phyloP scores from a whole-genome alignment of 306 rosid species.

The Lotus japonicus region DNA sequence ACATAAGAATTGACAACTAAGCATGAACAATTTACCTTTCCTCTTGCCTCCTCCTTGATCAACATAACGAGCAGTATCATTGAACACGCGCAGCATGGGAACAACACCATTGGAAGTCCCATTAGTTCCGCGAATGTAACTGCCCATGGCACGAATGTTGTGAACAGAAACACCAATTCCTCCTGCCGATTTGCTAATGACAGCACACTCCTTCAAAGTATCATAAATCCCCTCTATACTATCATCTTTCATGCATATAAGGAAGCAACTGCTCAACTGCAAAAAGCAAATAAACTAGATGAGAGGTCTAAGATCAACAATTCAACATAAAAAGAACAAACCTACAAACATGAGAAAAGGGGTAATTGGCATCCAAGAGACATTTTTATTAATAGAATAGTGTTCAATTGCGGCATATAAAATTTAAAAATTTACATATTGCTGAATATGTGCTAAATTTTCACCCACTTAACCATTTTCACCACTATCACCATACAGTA shows the following conservation, averaged over 20 bases:
- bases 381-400: no score
- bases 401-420: no score
- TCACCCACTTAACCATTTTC: no score
- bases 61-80: conserved; percentile 96
- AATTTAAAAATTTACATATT: no score
- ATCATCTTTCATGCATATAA: conserved; percentile 87
- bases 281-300: conserved; percentile 17
- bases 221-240: conserved; percentile 88
- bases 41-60: conserved; percentile 99
- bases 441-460: no score
- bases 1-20: neutral
- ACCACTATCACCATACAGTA: neutral
- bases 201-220: conserved; percentile 91
- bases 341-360: no score
- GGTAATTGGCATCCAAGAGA: no score
- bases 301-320: neutral
- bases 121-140: conserved; percentile 96
- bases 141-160: conserved; percentile 68
- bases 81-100: conserved; percentile 83
- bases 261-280: conserved; percentile 98
- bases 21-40: conserved; percentile 47
- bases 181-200: conserved; percentile 97
- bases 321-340: no score
- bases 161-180: conserved; percentile 94
- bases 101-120: conserved; percentile 91